phyloP scores from a whole-genome alignment of 768 basidiomycete genomes.

The Panaeolus cyanescens region DNA sequence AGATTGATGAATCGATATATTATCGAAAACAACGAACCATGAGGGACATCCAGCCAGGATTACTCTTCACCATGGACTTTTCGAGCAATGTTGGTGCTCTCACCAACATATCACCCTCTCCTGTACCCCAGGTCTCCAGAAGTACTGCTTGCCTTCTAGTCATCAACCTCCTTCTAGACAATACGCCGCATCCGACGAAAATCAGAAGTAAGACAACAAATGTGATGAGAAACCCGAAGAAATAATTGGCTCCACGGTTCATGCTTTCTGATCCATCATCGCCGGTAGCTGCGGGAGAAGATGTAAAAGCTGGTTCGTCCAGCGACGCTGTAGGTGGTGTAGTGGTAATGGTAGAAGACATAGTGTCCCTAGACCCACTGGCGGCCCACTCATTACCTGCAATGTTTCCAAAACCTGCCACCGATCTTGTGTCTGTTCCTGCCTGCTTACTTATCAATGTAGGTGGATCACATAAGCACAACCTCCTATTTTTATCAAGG shows the following conservation, averaged over 20 bases:
- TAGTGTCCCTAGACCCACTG: neutral
- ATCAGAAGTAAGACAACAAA: slow-evolving; percentile 50
- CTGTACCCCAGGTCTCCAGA: slow-evolving; percentile 19
- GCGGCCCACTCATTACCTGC: neutral
- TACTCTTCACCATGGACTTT: neutral
- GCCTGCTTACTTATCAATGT: neutral
- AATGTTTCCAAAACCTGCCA: neutral
- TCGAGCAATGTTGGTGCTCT: slow-evolving; percentile 18
- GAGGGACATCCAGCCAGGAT: slow-evolving; percentile 16
- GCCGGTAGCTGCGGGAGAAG: neutral
- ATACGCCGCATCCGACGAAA: slow-evolving; percentile 52
- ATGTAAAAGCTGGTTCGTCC: neutral
- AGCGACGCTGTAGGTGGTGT: neutral
- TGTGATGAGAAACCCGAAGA: slow-evolving; percentile 54
- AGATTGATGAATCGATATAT: neutral
- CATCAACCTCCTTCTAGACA: slow-evolving; percentile 41
- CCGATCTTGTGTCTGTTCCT: neutral
- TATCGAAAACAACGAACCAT: slow-evolving; percentile 16
- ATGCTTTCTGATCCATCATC: slow-evolving; percentile 16
- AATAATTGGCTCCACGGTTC: slow-evolving; percentile 42
- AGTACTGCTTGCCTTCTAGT: slow-evolving; percentile 25
- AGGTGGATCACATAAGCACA: neutral
- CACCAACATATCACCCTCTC: slow-evolving; percentile 5
- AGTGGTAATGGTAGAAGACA: neutral
- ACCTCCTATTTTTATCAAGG: neutral